These are phyloP conservation scores for Sarcodon aspratus DNA, from an alignment of 768 basidiomycete species.

Conservation along the genomic window DNA sequence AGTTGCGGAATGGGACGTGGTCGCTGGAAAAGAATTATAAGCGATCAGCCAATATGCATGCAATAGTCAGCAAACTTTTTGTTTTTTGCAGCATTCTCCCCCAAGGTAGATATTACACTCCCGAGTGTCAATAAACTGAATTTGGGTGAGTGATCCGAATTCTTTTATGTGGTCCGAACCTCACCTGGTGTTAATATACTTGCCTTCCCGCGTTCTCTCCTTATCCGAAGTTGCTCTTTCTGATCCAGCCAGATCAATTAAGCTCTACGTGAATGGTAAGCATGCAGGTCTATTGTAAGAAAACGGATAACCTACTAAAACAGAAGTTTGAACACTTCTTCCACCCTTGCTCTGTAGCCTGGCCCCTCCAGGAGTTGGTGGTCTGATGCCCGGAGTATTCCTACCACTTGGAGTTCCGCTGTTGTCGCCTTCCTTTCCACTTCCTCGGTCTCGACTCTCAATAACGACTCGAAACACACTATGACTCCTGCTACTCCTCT, in stretches of 20 bases:
- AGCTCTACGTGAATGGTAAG: constrained; percentile 36
- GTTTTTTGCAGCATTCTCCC: constrained; percentile 73
- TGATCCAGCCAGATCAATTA: constrained; percentile 94
- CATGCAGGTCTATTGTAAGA: not conserved
- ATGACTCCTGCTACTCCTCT: constrained; percentile 88
- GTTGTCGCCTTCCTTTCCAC: constrained; percentile 32
- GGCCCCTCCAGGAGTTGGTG: constrained; percentile 46
- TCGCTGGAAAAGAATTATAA: constrained; percentile 34
- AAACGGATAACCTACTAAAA: constrained; percentile 34
- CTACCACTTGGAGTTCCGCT: constrained; percentile 36
- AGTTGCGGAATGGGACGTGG: constrained; percentile 92
- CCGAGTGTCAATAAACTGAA: constrained; percentile 82
- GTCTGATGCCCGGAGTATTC: constrained; percentile 41
- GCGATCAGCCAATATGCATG: not conserved
- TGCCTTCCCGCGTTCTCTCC: constrained; percentile 91
- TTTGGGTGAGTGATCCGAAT: not conserved
- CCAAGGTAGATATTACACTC: constrained; percentile 83
- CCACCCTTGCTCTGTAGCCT: constrained; percentile 70
- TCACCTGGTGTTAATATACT: constrained; percentile 89
- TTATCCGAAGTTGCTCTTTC: constrained; percentile 95
- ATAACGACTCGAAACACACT: constrained; percentile 90
- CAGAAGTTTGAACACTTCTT: constrained; percentile 67
- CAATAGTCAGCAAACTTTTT: constrained; percentile 39
- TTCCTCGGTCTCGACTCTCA: constrained; percentile 67
- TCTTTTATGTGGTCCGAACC: not conserved